phyloP scores from a whole-genome alignment of 2,329 filamentous ascomycete species.

The Byssothecium circinans region DNA sequence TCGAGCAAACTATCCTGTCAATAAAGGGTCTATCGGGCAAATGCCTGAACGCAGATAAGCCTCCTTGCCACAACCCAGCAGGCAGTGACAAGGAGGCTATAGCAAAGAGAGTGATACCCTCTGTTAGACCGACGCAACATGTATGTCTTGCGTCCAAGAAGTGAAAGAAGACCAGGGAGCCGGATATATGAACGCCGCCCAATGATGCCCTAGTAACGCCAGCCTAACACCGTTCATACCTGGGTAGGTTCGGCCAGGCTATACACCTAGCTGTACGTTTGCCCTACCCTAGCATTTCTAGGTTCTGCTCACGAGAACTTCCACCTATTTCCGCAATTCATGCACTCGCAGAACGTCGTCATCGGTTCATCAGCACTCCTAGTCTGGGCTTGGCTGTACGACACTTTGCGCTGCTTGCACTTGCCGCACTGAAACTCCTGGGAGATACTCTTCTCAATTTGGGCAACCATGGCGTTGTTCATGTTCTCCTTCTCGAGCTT shows the following conservation, averaged over 20 bases:
- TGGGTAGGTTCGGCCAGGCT: no score
- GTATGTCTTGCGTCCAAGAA: no score
- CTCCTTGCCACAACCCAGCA: neutral
- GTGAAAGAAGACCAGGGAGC: no score
- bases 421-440: constrained; percentile 86
- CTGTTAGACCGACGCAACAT: neutral
- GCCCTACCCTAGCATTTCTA: neutral
- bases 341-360: constrained; percentile 60
- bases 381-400: constrained; percentile 95
- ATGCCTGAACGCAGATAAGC: neutral
- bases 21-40: neutral
- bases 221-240: no score
- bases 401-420: constrained; percentile 91
- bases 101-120: neutral
- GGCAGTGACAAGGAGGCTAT: neutral
- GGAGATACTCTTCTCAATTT: constrained; percentile 87
- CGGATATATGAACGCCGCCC: no score
- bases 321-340: constrained; percentile 55
- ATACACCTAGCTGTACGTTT: no score
- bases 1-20: neutral
- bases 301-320: constrained; percentile 44
- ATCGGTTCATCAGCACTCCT: constrained; percentile 89
- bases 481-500: constrained; percentile 88
- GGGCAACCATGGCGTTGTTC: constrained; percentile 93
- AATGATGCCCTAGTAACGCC: no score